Base-by-base conservation (phyloP, 495 filamentous ascomycete species). In the Penicillium tannophilum region DNA sequence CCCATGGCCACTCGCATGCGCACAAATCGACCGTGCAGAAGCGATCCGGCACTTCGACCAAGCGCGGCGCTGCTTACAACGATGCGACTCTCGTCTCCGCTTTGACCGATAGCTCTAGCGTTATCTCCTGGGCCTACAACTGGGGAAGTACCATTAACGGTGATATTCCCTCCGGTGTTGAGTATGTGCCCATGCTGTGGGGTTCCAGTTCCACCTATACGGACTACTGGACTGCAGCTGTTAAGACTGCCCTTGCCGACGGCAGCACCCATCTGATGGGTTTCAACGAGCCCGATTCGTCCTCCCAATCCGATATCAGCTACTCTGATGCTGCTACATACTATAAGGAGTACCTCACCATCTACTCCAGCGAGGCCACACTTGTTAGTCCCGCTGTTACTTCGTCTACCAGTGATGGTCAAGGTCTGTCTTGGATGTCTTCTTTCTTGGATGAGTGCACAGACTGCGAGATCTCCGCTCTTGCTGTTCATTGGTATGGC, bases 251-350 rank as follows among this genome's bases (percentile, higher is more conserved):
- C 53, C 79, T 89, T 58, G 58, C 72, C 26, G 60, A 64, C 6
- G 87, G 87, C 63, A 69, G 80, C 58, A 76, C 70, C 33, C 70
- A 76, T 61, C 68, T 93, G 50, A 75, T 93, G 60, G 73, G 78
- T 62, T 90, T 91, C 84, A 93, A 93, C 80, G 90, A 93, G 77
- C 88, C 87, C 31, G 90, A 93, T 60, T 74, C 79, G 51, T 26
- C 52, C 11, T 63, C 56, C 4, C 88, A 91, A 69, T 75, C 88
- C 60, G 86, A 88, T 76, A 70, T 91, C 62, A 67, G 72, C 16
- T 77, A 82, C 20, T 56, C 68, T 26, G 66, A 57, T 14, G 88
- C 88, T 35, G 89, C 84, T 36, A 52, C 57, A 2, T 75, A 62
- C 14, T 89, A 83, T 68, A 82, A 75, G 52, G 59, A 76, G 56